These are phyloP conservation scores for Penicillium paradoxum DNA, from an alignment of 495 filamentous ascomycete genomes.

Conservation along the genomic window DNA sequence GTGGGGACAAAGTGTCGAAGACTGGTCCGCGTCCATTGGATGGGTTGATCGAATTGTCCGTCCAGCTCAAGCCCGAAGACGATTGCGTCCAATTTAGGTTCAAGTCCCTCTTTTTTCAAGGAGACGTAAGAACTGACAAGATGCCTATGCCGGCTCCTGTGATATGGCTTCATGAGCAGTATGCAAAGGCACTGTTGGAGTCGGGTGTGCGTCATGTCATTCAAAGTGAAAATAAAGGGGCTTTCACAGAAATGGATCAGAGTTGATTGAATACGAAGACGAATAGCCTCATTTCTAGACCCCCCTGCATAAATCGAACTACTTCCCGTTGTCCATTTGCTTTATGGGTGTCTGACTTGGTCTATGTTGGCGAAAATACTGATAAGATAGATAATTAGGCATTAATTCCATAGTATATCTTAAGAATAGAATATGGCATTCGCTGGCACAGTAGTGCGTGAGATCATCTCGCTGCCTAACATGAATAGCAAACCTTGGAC, in stretches of 20 bases:
- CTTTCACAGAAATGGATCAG: no score
- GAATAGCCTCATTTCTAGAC: no score
- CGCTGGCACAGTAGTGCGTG: background rate
- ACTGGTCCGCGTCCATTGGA: conserved; percentile 47
- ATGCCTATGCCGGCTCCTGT: conserved; percentile 46
- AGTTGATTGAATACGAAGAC: no score
- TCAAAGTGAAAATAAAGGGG: no score
- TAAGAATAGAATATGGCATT: background rate
- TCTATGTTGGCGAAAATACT: no score
- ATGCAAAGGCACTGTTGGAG: conserved; percentile 15
- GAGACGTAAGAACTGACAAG: conserved; percentile 25
- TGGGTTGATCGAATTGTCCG: conserved; percentile 56
- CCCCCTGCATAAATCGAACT: no score
- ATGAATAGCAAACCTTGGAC: background rate
- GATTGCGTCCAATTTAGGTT: conserved; percentile 51
- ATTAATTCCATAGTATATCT: no score
- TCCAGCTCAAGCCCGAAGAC: conserved; percentile 43
- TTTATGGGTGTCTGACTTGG: no score
- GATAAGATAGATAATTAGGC: no score
- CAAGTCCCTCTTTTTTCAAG: conserved; percentile 54
- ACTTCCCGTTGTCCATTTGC: no score
- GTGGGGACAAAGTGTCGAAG: conserved; percentile 53
- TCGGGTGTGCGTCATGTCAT: conserved; percentile 9
- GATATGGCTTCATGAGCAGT: conserved; percentile 42
- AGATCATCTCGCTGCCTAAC: background rate